A percentile compares a stretch with the other conserved stretches of the same genome.
Evolutionary conservation across 129 eudicot genomes (phyloP).

Genomic region (Saposhnikovia divaricata): DNA sequence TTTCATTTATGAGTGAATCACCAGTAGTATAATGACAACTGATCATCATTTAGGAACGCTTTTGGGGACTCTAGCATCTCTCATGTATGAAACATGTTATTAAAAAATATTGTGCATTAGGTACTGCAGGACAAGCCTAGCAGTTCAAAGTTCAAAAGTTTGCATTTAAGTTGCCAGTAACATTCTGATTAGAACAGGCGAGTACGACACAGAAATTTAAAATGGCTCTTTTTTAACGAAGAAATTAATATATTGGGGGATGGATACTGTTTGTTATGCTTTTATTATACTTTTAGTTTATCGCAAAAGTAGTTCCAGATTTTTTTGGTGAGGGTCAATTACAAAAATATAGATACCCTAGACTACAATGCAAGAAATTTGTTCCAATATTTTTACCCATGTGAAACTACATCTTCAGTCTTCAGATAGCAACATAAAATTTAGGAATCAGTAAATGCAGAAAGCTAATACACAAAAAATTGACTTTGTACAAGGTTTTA

Average conservation of each 20-base stretch:
- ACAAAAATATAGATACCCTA: not conserved
- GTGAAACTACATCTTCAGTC: not conserved
- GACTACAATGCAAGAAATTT: not conserved
- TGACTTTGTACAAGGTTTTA: not conserved
- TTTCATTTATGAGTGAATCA: too few species aligned
- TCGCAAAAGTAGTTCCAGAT: not conserved
- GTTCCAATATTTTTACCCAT: not conserved
- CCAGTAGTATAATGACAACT: too few species aligned
- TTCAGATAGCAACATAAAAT: not conserved
- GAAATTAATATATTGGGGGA: not conserved
- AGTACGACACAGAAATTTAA: not conserved
- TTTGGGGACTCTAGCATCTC: too few species aligned
- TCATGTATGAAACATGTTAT: not conserved
- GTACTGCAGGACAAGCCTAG: not conserved
- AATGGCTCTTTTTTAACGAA: not conserved
- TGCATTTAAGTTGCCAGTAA: not conserved
- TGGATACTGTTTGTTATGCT: not conserved
- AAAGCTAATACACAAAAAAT: not conserved
- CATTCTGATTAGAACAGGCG: not conserved
- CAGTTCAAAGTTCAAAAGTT: not conserved
- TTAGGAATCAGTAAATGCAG: not conserved
- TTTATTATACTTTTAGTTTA: not conserved
- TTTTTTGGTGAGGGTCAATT: not conserved
- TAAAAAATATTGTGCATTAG: not conserved
- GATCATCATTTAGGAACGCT: too few species aligned